Conservation (phyloP, 345 rosid genomes). For the Pistacia atlantica region DNA sequence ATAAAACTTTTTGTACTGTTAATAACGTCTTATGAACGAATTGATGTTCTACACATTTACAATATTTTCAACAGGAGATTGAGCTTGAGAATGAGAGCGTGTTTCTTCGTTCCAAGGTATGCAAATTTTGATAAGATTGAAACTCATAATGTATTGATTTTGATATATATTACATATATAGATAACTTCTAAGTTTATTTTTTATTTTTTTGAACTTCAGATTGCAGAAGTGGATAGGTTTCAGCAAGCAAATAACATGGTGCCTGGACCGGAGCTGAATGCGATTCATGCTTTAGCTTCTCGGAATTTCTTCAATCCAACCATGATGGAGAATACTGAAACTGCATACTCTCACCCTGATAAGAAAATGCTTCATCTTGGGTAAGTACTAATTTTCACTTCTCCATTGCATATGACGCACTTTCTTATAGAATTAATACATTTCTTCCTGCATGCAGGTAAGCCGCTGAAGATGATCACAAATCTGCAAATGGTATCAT, state of each 20-base stretch:
- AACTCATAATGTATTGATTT: too few relatives aligned
- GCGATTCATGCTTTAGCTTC: constrained; percentile 82
- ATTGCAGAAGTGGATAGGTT: constrained; percentile 87
- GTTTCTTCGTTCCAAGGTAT: constrained; percentile 81
- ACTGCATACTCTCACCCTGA: constrained; percentile 57
- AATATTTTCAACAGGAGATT: constrained; percentile 52
- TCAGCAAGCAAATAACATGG: constrained; percentile 78
- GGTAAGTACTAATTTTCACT: constrained; percentile 30
- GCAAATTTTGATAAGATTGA: not conserved
- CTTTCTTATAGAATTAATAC: too few relatives aligned
- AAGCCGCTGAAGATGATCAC: not conserved
- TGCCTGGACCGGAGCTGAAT: constrained; percentile 63
- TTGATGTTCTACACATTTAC: not conserved
- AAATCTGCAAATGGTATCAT: not conserved
- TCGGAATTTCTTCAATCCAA: constrained; percentile 77
- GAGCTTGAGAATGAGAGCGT: constrained; percentile 89
- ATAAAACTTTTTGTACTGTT: not conserved
- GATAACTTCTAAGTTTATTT: not conserved
- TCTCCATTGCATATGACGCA: too few relatives aligned
- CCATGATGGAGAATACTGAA: constrained; percentile 46
- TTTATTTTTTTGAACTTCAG: constrained; percentile 26
- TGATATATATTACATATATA: too few relatives aligned
- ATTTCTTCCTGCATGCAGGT: constrained; percentile 20
- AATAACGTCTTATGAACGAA: not conserved
- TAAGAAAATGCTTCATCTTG: constrained; percentile 86